Evolutionary conservation across 2,329 filamentous ascomycete species (phyloP).

Genomic region (Colletotrichum endophyticum): DNA sequence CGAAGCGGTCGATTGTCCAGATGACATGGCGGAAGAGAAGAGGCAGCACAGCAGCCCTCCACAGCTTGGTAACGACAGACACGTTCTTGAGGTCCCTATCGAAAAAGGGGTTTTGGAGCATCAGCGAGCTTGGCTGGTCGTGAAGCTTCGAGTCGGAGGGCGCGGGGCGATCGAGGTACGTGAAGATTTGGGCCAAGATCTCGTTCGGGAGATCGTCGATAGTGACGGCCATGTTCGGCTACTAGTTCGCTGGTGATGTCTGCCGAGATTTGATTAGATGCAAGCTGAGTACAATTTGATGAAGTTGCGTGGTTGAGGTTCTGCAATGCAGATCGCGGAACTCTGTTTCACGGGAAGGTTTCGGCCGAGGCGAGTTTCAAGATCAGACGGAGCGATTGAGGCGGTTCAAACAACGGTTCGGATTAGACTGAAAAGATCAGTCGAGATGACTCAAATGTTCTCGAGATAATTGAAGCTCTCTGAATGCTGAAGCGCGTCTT

Average conservation of each 20-base stretch:
- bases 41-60: conserved; percentile 57
- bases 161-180: conserved; percentile 53
- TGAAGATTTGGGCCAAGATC: conserved; percentile 61
- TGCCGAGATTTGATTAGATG: not conserved
- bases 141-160: conserved; percentile 54
- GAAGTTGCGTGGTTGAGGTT: not conserved
- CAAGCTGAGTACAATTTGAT: not conserved
- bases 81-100: conserved; percentile 56
- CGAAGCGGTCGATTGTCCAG: conserved; percentile 42
- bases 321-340: not conserved
- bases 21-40: conserved; percentile 61
- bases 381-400: not conserved
- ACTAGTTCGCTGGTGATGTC: not conserved
- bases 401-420: not conserved
- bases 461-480: not conserved
- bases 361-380: conserved; percentile 3
- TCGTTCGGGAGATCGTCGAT: conserved; percentile 61
- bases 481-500: not conserved
- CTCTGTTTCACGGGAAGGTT: conserved; percentile 3
- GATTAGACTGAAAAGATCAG: not conserved
- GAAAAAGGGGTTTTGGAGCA: conserved; percentile 40
- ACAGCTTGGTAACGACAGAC: conserved; percentile 57
- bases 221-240: not conserved
- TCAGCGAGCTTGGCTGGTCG: conserved; percentile 49
- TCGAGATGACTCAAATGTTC: too few relatives aligned